phyloP scores from a whole-genome alignment of 31 red algal genomes.

The Porphyra umbilicalis region DNA sequence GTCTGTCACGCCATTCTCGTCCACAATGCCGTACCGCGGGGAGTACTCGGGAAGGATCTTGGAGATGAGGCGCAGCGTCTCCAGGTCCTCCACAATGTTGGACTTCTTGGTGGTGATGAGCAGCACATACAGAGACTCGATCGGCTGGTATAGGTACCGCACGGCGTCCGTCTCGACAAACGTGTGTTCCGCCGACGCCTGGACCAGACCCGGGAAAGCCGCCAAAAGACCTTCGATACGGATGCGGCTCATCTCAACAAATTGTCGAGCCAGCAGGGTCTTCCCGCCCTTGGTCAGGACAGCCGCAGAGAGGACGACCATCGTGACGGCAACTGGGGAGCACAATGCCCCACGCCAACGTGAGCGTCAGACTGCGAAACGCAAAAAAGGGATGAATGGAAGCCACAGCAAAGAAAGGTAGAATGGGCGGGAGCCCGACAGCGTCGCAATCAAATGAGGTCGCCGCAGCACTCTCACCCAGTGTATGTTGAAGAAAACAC shows the following conservation, averaged over 20 bases:
- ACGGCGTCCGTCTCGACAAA: slow-evolving; percentile 93
- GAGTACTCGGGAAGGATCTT: slow-evolving; percentile 91
- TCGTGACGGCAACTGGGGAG: slow-evolving; percentile 1
- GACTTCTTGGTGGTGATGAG: slow-evolving; percentile 92
- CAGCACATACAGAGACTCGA: slow-evolving; percentile 95
- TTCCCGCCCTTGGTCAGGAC: slow-evolving; percentile 77
- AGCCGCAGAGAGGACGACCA: slow-evolving; percentile 81
- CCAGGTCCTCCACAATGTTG: slow-evolving; percentile 98
- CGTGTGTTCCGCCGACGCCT: slow-evolving; percentile 81
- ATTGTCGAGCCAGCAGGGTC: slow-evolving; percentile 81
- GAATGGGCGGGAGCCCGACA: too few relatives aligned
- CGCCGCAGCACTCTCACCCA: too few relatives aligned
- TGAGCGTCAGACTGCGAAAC: too few relatives aligned
- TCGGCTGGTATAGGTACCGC: slow-evolving; percentile 95
- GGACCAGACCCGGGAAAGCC: slow-evolving; percentile 84
- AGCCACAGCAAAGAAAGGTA: too few relatives aligned
- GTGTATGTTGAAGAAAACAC: too few relatives aligned
- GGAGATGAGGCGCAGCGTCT: slow-evolving; percentile 87
- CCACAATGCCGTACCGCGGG: slow-evolving; percentile 79
- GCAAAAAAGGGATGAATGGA: too few relatives aligned
- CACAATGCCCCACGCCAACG: too few relatives aligned
- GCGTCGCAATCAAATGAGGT: too few relatives aligned
- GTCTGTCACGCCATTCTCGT: slow-evolving; percentile 83
- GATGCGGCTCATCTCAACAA: slow-evolving; percentile 76
- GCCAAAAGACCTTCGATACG: slow-evolving; percentile 91